Evolutionary conservation across 208 protist species (phyloP).

Genomic region (Crithidia sp.): DNA sequence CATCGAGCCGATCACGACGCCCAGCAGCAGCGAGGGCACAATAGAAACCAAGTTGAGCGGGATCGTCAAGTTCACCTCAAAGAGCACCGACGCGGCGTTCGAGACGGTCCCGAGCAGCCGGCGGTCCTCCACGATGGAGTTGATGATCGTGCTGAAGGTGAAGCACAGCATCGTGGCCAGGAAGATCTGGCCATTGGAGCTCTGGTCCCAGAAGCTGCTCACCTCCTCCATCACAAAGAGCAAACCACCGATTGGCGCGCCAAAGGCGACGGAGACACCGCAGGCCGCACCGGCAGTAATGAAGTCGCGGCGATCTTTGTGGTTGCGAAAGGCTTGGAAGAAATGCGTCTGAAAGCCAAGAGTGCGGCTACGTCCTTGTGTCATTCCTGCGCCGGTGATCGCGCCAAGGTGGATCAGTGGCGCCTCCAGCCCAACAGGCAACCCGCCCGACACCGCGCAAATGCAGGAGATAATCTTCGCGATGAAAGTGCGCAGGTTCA

Average conservation of each 20-base stretch:
- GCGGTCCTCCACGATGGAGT: constrained; percentile 77
- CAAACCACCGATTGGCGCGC: constrained; percentile 94
- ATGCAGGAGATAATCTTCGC: constrained; percentile 88
- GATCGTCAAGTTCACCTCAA: constrained; percentile 88
- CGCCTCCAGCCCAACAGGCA: constrained; percentile 95
- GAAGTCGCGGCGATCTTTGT: constrained; percentile 94
- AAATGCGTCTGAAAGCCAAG: constrained; percentile 79
- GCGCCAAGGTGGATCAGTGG: constrained; percentile 96
- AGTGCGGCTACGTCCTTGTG: constrained; percentile 88
- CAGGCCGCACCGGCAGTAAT: constrained; percentile 94
- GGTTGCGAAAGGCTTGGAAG: constrained; percentile 88
- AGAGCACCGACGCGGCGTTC: constrained; percentile 85
- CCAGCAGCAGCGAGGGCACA: constrained; percentile 87
- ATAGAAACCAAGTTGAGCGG: constrained; percentile 87
- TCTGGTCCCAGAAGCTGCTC: constrained; percentile 91
- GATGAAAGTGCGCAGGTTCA: constrained; percentile 88
- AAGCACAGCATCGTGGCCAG: constrained; percentile 92
- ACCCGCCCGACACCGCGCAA: constrained; percentile 87
- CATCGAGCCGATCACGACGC: constrained; percentile 76
- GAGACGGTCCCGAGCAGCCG: constrained; percentile 81
- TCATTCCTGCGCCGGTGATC: constrained; percentile 94
- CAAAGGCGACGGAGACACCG: constrained; percentile 96
- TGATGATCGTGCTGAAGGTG: constrained; percentile 81
- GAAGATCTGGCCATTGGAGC: constrained; percentile 94
- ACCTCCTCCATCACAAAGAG: constrained; percentile 97